Conservation (phyloP, 2,329 filamentous ascomycete genomes). For the Colletotrichum spaethianum region DNA sequence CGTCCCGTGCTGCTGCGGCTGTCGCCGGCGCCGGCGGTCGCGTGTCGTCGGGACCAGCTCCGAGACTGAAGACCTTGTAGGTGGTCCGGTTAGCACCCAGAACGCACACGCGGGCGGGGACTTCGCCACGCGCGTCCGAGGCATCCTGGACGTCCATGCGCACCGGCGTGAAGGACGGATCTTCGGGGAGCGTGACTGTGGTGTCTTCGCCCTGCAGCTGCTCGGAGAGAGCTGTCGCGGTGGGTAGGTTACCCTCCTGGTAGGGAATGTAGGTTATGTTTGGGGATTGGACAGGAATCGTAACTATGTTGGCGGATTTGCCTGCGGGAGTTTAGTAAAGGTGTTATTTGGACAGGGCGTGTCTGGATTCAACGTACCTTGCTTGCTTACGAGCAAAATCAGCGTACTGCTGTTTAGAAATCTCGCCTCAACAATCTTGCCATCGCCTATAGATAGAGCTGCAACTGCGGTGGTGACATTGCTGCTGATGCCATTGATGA, state of each 20-base stretch:
- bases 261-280: conserved; percentile 56
- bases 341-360: background rate
- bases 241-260: conserved; percentile 43
- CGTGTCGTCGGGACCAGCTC: background rate
- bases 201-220: background rate
- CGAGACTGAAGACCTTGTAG: conserved; percentile 63
- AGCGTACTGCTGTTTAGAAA: conserved; percentile 76
- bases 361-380: conserved; percentile 49
- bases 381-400: conserved; percentile 68
- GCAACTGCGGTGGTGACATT: conserved; percentile 55
- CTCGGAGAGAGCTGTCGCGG: background rate
- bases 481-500: conserved; percentile 73
- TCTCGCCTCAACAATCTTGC: conserved; percentile 72
- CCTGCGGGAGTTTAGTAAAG: conserved; percentile 42
- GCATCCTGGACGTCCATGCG: conserved; percentile 67
- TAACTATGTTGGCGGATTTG: conserved; percentile 47
- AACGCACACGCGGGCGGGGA: conserved; percentile 66
- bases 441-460: conserved; percentile 57
- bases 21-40: background rate
- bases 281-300: conserved; percentile 55
- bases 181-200: conserved; percentile 41
- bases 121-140: conserved; percentile 59
- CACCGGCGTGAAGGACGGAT: conserved; percentile 56
- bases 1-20: conserved; percentile 5
- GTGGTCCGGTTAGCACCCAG: conserved; percentile 63